These are phyloP conservation scores for Teratosphaeria destructans DNA, from an alignment of 2,329 filamentous ascomycete species.

Conservation along the genomic window DNA sequence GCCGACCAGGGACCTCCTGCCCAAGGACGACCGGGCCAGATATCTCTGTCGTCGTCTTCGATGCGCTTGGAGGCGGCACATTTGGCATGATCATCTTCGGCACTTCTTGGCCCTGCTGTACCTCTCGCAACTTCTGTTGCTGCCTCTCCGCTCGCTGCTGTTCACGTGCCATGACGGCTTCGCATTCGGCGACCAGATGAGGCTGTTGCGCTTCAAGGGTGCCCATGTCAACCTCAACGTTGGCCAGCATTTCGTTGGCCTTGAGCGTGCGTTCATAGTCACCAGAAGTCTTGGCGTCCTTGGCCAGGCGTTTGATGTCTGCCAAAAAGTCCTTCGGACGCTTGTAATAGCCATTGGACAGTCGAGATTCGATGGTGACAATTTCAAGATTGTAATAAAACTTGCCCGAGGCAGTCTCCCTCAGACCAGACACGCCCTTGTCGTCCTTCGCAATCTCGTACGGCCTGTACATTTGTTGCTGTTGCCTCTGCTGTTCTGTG, in stretches of 20 bases:
- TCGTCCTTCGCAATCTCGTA: slow-evolving; percentile 73
- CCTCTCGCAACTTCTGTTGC: slow-evolving; percentile 44
- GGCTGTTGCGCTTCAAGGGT: slow-evolving; percentile 59
- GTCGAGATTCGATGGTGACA: slow-evolving; percentile 84
- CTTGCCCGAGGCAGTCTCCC: slow-evolving; percentile 65
- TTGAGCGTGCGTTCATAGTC: slow-evolving; percentile 75
- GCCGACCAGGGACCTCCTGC: slow-evolving; percentile 49
- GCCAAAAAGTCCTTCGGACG: slow-evolving; percentile 79
- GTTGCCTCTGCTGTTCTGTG: slow-evolving; percentile 42
- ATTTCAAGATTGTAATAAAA: slow-evolving; percentile 95
- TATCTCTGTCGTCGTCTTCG: slow-evolving; percentile 33
- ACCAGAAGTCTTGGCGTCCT: slow-evolving; percentile 72
- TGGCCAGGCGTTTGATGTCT: slow-evolving; percentile 75
- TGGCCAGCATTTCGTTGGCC: slow-evolving; percentile 82
- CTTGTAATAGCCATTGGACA: slow-evolving; percentile 94
- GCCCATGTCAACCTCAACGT: slow-evolving; percentile 87
- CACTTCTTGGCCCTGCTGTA: slow-evolving; percentile 47
- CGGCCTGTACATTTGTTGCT: slow-evolving; percentile 52
- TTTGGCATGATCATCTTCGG: slow-evolving; percentile 28
- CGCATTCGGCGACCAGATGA: slow-evolving; percentile 59
- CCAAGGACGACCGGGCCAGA: slow-evolving; percentile 46
- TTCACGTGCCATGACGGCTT: slow-evolving; percentile 68
- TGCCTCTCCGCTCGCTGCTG: slow-evolving; percentile 49
- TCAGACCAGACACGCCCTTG: slow-evolving; percentile 64
- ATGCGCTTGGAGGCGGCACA: slow-evolving; percentile 29